Evolutionary conservation across 2,329 filamentous ascomycete species (phyloP), one percentile per base, ranked within the genome.

Genomic region (Bipolaris zeicola): DNA sequence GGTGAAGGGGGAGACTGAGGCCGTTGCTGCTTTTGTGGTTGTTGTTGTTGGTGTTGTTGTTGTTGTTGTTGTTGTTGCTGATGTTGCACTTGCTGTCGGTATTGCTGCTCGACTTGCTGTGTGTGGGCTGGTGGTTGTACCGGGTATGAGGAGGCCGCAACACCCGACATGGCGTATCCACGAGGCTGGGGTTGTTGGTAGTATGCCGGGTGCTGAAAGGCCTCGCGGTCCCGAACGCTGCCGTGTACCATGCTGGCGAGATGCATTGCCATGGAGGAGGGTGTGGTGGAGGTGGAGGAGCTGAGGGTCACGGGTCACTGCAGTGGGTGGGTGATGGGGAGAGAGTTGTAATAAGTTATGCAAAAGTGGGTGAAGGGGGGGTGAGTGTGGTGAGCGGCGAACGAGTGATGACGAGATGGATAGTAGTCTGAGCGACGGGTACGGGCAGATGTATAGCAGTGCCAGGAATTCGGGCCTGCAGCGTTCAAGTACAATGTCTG

Each of bases 1-100:
- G 89, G 89, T 65, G 89, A 92, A 31, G 89, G 89, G 52, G 89
- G 89, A 49, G 87, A 84, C 69, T 87, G 85, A 46, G 85, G 85
- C 26, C 69, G 70, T 51, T 72, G 71, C 18, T 62, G 55, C 47
- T 72, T 64, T 31, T 53, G 60, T 22, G 63, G 61, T 52, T 62
- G 47, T 39, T 54, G 56, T 16, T 52, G 67, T 50, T 57, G 16
- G 16, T 16, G 69, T 57, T 73, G 71, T 31, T 68, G 67, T 49
- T 72, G 70, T 10, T 73, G 68, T 38, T 55, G 60, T 8, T 62
- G 53, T n/a, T 68, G 67, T 49, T 72, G 70, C 11, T 73, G 68
- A 39, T 55, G 60, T 8, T 62, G 53, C 39, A 70, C 65, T 43
- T 50, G 60, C 4, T 63, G 64, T 50, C 61, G 43, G 41, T 37